Percentiles rank a stretch among this genome's conserved stretches.
These are phyloP conservation scores for Thalassiosira sp. DNA, from an alignment of 352 stramenopile species.

Conservation along the genomic window DNA sequence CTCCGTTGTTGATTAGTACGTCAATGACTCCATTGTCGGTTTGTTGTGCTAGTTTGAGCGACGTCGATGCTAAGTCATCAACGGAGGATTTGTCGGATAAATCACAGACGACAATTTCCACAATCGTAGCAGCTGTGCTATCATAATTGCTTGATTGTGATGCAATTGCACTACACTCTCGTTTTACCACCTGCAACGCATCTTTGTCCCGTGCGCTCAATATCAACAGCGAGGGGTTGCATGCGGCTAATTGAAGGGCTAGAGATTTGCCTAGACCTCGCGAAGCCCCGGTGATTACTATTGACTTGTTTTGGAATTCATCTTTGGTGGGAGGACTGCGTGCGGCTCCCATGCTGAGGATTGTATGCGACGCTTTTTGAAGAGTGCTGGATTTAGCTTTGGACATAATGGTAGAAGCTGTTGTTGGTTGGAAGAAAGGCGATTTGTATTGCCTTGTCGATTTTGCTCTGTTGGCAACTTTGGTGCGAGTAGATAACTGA, in stretches of 20 bases:
- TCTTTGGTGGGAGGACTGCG: conserved; percentile 9
- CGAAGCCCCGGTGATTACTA: conserved; percentile 76
- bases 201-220: conserved; percentile 55
- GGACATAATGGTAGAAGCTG: background rate
- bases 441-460: background rate
- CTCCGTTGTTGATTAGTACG: conserved; percentile 77
- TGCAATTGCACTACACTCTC: conserved; percentile 50
- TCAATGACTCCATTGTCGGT: conserved; percentile 43
- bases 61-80: conserved; percentile 36
- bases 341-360: conserved; percentile 19
- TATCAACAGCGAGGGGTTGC: conserved; percentile 46
- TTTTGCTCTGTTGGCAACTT: background rate
- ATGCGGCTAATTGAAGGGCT: conserved; percentile 56
- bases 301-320: conserved; percentile 35
- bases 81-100: conserved; percentile 56
- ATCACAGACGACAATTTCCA: conserved; percentile 64
- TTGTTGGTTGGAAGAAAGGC: background rate
- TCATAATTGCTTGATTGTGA: conserved; percentile 4
- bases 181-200: conserved; percentile 45
- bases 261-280: conserved; percentile 64
- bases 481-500: background rate
- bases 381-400: background rate
- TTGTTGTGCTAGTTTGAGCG: conserved; percentile 32
- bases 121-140: conserved; percentile 13
- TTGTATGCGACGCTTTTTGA: background rate